Percentiles rank a stretch among this genome's conserved stretches.
These are phyloP conservation scores for Penicillium manginii DNA, from an alignment of 495 filamentous ascomycete species.

Conservation along the genomic window DNA sequence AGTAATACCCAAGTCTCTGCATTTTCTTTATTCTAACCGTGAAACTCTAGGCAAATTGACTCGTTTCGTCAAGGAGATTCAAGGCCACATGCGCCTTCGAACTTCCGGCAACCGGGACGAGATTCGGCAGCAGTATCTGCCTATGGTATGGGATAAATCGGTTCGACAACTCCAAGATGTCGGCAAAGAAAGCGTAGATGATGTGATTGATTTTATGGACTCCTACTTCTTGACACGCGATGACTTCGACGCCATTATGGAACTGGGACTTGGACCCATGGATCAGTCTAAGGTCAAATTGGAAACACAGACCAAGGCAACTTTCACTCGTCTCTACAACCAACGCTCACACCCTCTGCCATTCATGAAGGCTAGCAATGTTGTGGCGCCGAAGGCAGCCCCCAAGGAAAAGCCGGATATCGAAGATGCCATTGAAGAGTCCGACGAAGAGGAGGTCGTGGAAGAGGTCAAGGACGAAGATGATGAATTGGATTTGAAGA, in stretches of 20 bases:
- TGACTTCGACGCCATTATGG: slow-evolving; percentile 89
- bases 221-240: slow-evolving; percentile 95
- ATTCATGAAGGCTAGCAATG: slow-evolving; percentile 89
- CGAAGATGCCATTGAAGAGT: slow-evolving; percentile 94
- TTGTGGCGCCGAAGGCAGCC: slow-evolving; percentile 68
- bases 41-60: slow-evolving; percentile 67
- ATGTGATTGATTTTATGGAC: slow-evolving; percentile 92
- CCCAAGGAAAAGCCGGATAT: slow-evolving; percentile 86
- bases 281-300: slow-evolving; percentile 73
- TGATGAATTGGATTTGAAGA: slow-evolving; percentile 77
- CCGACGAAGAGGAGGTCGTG: slow-evolving; percentile 71
- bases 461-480: slow-evolving; percentile 64
- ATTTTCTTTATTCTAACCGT: slow-evolving; percentile 18
- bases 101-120: slow-evolving; percentile 92
- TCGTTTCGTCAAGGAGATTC: slow-evolving; percentile 90
- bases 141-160: slow-evolving; percentile 82
- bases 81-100: slow-evolving; percentile 93
- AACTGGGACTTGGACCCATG: slow-evolving; percentile 88
- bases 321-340: slow-evolving; percentile 93
- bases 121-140: slow-evolving; percentile 91
- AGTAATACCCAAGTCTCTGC: slow-evolving; percentile 11
- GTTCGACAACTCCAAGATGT: slow-evolving; percentile 69
- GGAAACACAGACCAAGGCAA: slow-evolving; percentile 80
- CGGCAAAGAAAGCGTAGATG: slow-evolving; percentile 73
- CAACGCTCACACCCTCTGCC: slow-evolving; percentile 83